phyloP scores from a whole-genome alignment of 1,139 yeast genomes.

The Debaryomycetaceae sp. region DNA sequence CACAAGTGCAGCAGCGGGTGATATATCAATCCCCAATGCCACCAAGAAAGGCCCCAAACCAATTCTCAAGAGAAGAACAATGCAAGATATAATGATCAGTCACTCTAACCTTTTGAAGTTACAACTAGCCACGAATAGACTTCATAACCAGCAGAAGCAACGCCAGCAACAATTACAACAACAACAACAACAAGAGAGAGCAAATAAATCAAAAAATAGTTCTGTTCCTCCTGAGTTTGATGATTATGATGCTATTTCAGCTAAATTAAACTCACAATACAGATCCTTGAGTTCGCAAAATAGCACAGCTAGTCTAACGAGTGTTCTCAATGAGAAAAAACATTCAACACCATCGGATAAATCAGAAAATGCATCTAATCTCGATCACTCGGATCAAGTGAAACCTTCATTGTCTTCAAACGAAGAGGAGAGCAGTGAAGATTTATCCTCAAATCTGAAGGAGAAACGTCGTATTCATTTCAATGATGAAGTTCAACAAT shows the following conservation, averaged over 20 bases:
- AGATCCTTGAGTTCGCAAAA: slow-evolving; percentile 16
- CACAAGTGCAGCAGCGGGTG: slow-evolving; percentile 47
- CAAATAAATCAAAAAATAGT: slow-evolving; percentile 5
- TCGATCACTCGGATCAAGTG: not conserved
- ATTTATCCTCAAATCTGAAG: not conserved
- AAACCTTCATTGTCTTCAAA: not conserved
- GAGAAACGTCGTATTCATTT: slow-evolving; percentile 75
- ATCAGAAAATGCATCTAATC: not conserved
- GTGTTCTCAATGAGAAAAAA: not conserved
- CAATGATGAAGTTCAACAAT: slow-evolving; percentile 89
- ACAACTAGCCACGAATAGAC: slow-evolving; percentile 40
- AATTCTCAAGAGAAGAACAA: slow-evolving; percentile 76
- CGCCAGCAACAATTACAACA: slow-evolving; percentile 18
- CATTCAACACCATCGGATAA: not conserved
- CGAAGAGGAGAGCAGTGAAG: slow-evolving; percentile 1
- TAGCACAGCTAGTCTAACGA: slow-evolving; percentile 13
- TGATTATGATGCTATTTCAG: slow-evolving; percentile 58
- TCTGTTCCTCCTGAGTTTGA: slow-evolving; percentile 40
- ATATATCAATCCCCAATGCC: slow-evolving; percentile 31
- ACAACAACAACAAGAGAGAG: slow-evolving; percentile 15
- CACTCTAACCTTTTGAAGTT: slow-evolving; percentile 50
- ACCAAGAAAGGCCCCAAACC: slow-evolving; percentile 53
- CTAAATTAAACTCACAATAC: slow-evolving; percentile 59
- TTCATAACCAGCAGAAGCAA: slow-evolving; percentile 23
- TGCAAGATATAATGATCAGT: slow-evolving; percentile 68